phyloP scores from a whole-genome alignment of 768 basidiomycete species.

The Auricularia sp. region DNA sequence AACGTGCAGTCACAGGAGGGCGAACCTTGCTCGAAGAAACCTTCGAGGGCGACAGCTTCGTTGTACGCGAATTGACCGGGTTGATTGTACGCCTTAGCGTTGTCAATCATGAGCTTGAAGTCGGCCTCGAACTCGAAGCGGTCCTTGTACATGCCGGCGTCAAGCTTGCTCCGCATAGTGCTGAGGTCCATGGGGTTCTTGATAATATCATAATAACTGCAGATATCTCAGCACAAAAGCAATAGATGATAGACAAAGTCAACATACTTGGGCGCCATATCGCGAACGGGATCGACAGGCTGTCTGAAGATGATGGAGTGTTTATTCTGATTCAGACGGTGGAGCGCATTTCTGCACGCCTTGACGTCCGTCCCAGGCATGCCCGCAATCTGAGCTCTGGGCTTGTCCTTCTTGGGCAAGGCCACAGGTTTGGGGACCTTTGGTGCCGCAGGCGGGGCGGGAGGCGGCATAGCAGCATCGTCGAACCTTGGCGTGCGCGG shows the following conservation, averaged over 20 bases:
- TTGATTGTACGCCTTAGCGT: conserved; percentile 78
- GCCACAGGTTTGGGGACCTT: conserved; percentile 23
- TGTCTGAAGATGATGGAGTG: conserved; percentile 65
- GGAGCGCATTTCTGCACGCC: conserved; percentile 64
- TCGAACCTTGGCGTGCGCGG: conserved; percentile 11
- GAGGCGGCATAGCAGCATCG: conserved; percentile 5
- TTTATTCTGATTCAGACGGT: conserved; percentile 70
- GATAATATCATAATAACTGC: conserved; percentile 82
- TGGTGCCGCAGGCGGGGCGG: conserved; percentile 12
- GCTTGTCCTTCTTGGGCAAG: conserved; percentile 27
- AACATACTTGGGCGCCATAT: conserved; percentile 76
- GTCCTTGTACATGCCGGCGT: conserved; percentile 76
- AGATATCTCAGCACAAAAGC: neutral
- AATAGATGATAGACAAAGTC: neutral
- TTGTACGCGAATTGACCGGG: conserved; percentile 57
- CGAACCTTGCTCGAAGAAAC: conserved; percentile 79
- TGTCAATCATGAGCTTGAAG: conserved; percentile 77
- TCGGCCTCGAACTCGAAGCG: conserved; percentile 78
- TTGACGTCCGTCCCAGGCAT: conserved; percentile 68
- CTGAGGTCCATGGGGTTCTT: conserved; percentile 92
- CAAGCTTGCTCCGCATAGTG: conserved; percentile 78
- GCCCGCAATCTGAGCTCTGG: conserved; percentile 65
- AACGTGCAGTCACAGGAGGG: conserved; percentile 9
- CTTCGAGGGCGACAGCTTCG: conserved; percentile 65
- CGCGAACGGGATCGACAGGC: conserved; percentile 93